Evolutionary conservation across 2,329 filamentous ascomycete species (phyloP).

Genomic region (Cryphonectria parasitica): DNA sequence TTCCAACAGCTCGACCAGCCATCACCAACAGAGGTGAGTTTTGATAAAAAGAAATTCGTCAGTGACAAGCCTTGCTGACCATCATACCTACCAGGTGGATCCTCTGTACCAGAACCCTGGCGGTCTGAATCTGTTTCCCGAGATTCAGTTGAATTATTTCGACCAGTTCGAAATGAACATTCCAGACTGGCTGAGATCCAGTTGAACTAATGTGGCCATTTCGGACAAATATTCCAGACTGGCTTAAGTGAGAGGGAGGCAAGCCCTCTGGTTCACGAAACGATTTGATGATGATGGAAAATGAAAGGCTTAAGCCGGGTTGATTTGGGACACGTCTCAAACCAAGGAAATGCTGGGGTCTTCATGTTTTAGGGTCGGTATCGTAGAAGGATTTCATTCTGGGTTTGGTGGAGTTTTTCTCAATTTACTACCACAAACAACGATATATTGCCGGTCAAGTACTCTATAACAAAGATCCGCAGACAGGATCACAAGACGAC

Average conservation of each 20-base stretch:
- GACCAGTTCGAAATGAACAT: background rate
- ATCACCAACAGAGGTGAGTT: constrained; percentile 2
- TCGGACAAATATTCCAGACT: background rate
- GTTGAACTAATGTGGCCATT: background rate
- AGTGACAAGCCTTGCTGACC: background rate
- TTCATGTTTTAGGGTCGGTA: too few species aligned
- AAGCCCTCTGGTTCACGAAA: background rate
- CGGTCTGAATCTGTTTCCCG: background rate
- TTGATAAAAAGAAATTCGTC: background rate
- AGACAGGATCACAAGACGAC: background rate
- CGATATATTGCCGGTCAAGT: too few species aligned
- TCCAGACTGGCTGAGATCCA: background rate
- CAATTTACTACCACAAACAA: too few species aligned
- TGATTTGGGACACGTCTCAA: background rate
- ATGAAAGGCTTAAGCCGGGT: background rate
- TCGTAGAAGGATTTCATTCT: too few species aligned
- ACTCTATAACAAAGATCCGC: too few species aligned
- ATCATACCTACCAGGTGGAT: background rate
- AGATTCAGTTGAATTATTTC: background rate
- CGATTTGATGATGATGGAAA: background rate
- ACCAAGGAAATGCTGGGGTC: background rate
- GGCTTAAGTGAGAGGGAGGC: background rate
- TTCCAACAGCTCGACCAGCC: constrained; percentile 7
- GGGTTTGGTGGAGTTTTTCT: too few species aligned
- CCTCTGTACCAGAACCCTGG: background rate